Evolutionary conservation across 495 filamentous ascomycete genomes (phyloP).

Genomic region (Umbilicaria muhlenbergii): DNA sequence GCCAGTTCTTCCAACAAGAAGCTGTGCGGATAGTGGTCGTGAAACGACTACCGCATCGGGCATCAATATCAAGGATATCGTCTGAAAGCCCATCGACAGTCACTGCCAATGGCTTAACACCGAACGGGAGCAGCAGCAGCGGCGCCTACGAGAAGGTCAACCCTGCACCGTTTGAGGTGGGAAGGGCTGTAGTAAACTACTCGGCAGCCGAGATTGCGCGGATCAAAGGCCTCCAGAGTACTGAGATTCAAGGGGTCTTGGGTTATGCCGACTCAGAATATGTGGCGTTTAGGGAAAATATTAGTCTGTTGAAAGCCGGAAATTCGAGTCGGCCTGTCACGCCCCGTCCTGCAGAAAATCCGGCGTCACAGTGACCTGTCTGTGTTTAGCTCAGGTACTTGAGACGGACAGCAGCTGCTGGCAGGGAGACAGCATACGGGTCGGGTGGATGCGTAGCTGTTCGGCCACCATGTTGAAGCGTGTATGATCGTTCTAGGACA

Average conservation of each 20-base stretch:
- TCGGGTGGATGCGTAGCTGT: too few relatives aligned
- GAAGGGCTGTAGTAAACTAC: conserved; percentile 87
- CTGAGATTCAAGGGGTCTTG: conserved; percentile 57
- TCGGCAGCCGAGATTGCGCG: conserved; percentile 63
- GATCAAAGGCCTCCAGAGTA: conserved; percentile 74
- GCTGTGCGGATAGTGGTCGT: conserved; percentile 73
- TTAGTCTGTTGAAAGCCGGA: conserved; percentile 47
- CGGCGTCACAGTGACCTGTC: not conserved
- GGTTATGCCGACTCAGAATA: conserved; percentile 94
- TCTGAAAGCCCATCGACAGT: not conserved
- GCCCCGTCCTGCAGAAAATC: conserved; percentile 12
- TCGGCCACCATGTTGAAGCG: too few relatives aligned
- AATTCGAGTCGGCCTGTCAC: conserved; percentile 25
- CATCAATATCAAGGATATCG: conserved; percentile 1
- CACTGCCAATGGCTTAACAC: not conserved
- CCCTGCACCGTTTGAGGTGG: conserved; percentile 56
- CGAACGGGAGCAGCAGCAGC: not conserved
- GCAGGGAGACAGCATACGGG: too few relatives aligned
- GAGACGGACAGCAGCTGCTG: too few relatives aligned
- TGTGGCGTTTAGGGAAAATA: conserved; percentile 77
- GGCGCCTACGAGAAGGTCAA: conserved; percentile 22
- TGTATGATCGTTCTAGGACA: too few relatives aligned
- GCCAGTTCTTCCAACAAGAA: conserved; percentile 81
- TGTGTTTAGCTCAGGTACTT: too few relatives aligned
- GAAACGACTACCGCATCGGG: conserved; percentile 26